Evolutionary conservation across 108 stramenopile species (phyloP), one percentile per base, ranked within the genome.

Genomic region (Fragilaria crotonensis): DNA sequence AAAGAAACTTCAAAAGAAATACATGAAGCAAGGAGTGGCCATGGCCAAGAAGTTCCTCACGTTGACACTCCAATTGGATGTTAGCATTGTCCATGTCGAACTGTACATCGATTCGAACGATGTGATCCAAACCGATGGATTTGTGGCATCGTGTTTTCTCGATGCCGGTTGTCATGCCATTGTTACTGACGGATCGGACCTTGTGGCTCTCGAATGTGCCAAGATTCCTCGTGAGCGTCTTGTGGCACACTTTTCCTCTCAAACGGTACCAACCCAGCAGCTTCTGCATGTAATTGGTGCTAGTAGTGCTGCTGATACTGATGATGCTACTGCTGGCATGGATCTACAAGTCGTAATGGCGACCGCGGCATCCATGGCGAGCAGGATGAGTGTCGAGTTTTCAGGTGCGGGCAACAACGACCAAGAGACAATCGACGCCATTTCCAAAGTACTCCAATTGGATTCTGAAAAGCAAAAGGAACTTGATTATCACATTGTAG

Each of bases 131-230:
- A 77, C 77, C 7, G 81, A 89, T 57, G 91, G 91, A 7, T 79
- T 79, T 25, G 30, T 93, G 45, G 83, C 79, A 0, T 75, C 70
- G 22, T 86, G 85, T 27, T 76, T 93, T 31, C 48, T 93, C 45
- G 91, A 93, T 70, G 91, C 87, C 0, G 91, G 91, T 25, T 87
- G 87, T 60, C 67, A 71, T 23, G 19, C 50, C 19, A 74, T 87
- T 53, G 83, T 85, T 0, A 48, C 76, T 19, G 81, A 78, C 7
- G 81, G 77, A 4, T 60, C 67, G 20, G 59, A 66, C 2, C 21
- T 84, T 22, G 73, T 59, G n/a, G 87, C 87, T 5, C 48, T 80
- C 54, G 83, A 87, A 47, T 72, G 64, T 1, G 77, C 83, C 0
- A 68, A 77, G 45, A 52, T 93, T 52, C 91, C 91, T 1, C 25